Base-by-base conservation (phyloP, 208 protist species). In the Leishmania tropica region DNA sequence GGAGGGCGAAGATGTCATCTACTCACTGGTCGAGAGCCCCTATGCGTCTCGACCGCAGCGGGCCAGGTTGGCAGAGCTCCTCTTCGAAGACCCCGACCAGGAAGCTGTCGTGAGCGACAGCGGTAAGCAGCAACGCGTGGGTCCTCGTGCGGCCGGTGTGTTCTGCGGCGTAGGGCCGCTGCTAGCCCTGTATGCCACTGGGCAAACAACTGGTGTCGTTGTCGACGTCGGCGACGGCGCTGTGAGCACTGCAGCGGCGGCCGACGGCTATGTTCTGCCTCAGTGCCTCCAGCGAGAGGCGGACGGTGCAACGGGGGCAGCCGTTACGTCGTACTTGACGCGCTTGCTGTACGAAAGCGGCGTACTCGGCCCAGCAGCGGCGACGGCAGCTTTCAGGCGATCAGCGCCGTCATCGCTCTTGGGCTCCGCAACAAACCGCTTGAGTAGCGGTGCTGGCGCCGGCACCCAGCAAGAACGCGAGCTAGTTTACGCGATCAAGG, bases 81-180 rank as follows among this genome's bases (percentile, higher is more conserved):
- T 93, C 21, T 88, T 97, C 65, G 92, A 96, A 48, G 73, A 54
- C 67, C 31, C 67, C 37, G 19, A 28, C 40, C 40, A 48, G 13
- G 67, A 72, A 48, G 40, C 37, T 35, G 19, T 72, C 40, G 5
- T n/a, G 5, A 17, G 19, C 67, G 37, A 47, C 37, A n/a, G 67
- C 84, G 97, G 94, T 80, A 90, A 98, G 83, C 84, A 95, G 6
- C 60, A 87, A 2, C 15, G 99, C 93, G 21, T 98, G n/a, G 75
- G 62, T 58, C 67, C 80, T 10, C 81, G 76, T 56, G 85, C 90
- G 3, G 62, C 64, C 4, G 88, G 86, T 28, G 78, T 94, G 45
- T 93, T 93, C 80, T 87, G 83, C 60, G 90, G 88, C 11, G 83
- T 94, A 5, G 83, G 85, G 0, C 89, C 91, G 24, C 80, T 95